Evolutionary conservation across 148 eudicot species (phyloP).

Genomic region (Chenopodium berlandieri): DNA sequence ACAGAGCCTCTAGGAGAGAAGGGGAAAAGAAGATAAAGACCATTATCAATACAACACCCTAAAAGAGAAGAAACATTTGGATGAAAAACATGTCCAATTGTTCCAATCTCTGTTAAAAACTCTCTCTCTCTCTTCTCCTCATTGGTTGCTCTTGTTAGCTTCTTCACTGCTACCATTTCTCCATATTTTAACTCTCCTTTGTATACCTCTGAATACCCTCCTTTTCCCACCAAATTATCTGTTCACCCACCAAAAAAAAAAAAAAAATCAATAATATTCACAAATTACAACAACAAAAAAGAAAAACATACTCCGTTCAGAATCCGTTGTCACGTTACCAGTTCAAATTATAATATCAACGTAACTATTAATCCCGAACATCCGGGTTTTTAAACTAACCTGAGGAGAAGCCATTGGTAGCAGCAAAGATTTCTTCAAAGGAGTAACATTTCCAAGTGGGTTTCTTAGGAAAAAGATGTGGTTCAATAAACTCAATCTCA

Average conservation of each 20-base stretch:
- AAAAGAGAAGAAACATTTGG: constrained; percentile 79
- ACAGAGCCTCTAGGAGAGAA: constrained; percentile 83
- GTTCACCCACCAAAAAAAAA: constrained; percentile 16
- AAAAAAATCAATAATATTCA: background rate
- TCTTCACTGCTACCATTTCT: constrained; percentile 81
- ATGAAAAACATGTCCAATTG: constrained; percentile 84
- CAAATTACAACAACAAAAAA: background rate
- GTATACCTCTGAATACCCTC: constrained; percentile 94
- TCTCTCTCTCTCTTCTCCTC: constrained; percentile 89
- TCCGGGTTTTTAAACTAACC: constrained; percentile 32
- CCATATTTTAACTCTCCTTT: constrained; percentile 60
- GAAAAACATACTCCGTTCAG: background rate
- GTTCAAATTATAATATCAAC: background rate
- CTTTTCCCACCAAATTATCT: constrained; percentile 92
- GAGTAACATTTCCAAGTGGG: constrained; percentile 91
- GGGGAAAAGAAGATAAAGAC: constrained; percentile 73
- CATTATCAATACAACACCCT: constrained; percentile 89
- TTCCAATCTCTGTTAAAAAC: constrained; percentile 87
- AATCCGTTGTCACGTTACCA: background rate
- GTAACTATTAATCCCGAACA: no score
- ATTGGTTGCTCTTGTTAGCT: constrained; percentile 45
- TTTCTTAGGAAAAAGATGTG: constrained; percentile 28
- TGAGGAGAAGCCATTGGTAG: constrained; percentile 74
- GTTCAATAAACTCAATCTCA: constrained; percentile 12
- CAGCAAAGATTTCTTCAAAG: constrained; percentile 68